A percentile compares a stretch with the other conserved stretches of the same genome.
Conservation (phyloP, 805 yeast genomes). For the Sugiyamaella mastotermitis region DNA sequence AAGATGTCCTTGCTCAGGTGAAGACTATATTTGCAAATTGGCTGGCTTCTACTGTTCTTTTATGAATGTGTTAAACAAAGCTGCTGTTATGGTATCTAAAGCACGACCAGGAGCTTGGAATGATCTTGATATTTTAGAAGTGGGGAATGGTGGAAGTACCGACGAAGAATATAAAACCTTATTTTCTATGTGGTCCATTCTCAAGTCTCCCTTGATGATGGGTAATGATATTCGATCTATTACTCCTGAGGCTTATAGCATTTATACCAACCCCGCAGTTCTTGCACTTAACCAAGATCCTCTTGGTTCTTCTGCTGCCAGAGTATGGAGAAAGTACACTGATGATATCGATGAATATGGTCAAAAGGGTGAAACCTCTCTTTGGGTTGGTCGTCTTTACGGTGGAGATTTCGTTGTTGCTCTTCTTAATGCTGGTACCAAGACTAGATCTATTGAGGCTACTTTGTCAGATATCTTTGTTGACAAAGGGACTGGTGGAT, state of each 20-base stretch:
- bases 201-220: slow-evolving; percentile 29
- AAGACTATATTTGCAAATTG: slow-evolving; percentile 21
- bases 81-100: slow-evolving; percentile 27
- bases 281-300: slow-evolving; percentile 29
- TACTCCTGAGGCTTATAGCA: slow-evolving; percentile 19
- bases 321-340: slow-evolving; percentile 12
- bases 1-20: slow-evolving; percentile 29
- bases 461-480: slow-evolving; percentile 14
- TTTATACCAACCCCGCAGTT: slow-evolving; percentile 20
- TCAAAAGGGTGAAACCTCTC: slow-evolving; percentile 10
- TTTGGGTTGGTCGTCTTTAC: slow-evolving; percentile 15
- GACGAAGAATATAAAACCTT: slow-evolving; percentile 29
- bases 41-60: slow-evolving; percentile 28
- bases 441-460: slow-evolving; percentile 7
- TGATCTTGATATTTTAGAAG: slow-evolving; percentile 30
- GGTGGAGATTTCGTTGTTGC: slow-evolving; percentile 16
- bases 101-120: slow-evolving; percentile 26
- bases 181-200: slow-evolving; percentile 30
- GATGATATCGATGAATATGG: slow-evolving; percentile 12
- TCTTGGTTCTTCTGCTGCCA: slow-evolving; percentile 16
- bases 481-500: too few relatives aligned
- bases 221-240: slow-evolving; percentile 26
- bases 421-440: slow-evolving; percentile 14
- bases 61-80: slow-evolving; percentile 26
- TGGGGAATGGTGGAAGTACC: slow-evolving; percentile 28